Base-by-base conservation (phyloP, 805 yeast genomes). In the Metschnikowia proteae region DNA sequence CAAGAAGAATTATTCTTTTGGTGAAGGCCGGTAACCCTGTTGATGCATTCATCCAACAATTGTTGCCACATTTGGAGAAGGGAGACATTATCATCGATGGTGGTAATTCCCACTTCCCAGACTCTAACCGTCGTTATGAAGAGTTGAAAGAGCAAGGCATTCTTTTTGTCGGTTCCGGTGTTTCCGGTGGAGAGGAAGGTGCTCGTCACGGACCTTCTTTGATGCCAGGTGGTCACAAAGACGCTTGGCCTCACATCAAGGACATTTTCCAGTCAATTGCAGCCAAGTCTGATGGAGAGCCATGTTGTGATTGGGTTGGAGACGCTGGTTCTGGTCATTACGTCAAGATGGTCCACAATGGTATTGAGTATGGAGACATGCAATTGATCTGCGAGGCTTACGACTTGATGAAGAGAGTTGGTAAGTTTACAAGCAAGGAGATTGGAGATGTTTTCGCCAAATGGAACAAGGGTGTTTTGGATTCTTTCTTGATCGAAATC, bases 281-380 rank as follows among this genome's bases (percentile, higher is more conserved):
- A 48, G 98, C 99, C 69, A 90, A 92, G 80, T 73, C 96, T 54
- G 97, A 94, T 67, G 97, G 96, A 63, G 97, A 94, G 79, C 97
- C 99, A 68, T 92, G 99, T 78, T 92, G 99, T 79, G 99, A 92
- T 83, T 92, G 99, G 99, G 97, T 92, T 63, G 99, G 99, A 66
- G 96, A 92, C 61, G 96, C 96, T 53, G 99, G 99, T 73, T 83
- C 98, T 41, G 99, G 99, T 66, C 99, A 92, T 76, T 92, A 86
- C 76, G 98, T 92, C 69, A 92, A 92, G 81, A 94, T 94, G 99
- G 98, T 94, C 58, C 99, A 92, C 82, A 92, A 92, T 73, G 99
- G 99, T 87, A 92, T 92, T 63, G 99, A 92, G 78, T 92, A 92
- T 74, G 99, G 98, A 82, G 99, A 92, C 76, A 92, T 92, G 99